Conservation (phyloP, 768 basidiomycete genomes). For the Pulveroboletus sp. region DNA sequence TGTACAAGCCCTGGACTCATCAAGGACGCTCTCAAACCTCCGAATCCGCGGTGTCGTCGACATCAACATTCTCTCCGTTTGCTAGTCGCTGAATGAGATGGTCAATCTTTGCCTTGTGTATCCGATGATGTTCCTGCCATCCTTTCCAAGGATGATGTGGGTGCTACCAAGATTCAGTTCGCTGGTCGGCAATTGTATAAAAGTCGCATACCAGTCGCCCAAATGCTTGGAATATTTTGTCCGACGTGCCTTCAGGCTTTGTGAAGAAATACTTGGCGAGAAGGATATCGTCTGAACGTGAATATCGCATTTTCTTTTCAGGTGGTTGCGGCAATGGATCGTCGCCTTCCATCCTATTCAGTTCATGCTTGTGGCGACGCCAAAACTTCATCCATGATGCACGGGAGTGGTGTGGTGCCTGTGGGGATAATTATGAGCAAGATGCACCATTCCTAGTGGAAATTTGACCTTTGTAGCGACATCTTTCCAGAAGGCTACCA, state of each 20-base stretch:
- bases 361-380: slow-evolving; percentile 83
- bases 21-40: slow-evolving; percentile 20
- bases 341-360: slow-evolving; percentile 61
- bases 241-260: slow-evolving; percentile 78
- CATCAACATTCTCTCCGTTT: slow-evolving; percentile 54
- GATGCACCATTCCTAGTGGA: background rate
- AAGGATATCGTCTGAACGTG: slow-evolving; percentile 72
- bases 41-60: slow-evolving; percentile 26
- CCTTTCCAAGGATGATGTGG: slow-evolving; percentile 93
- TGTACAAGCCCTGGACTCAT: slow-evolving; percentile 3
- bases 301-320: slow-evolving; percentile 88
- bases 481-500: slow-evolving; percentile 81
- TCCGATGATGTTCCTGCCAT: slow-evolving; percentile 90
- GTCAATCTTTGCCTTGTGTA: slow-evolving; percentile 85
- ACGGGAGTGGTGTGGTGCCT: slow-evolving; percentile 88
- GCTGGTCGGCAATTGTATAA: background rate
- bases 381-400: slow-evolving; percentile 96
- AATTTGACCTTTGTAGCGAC: slow-evolving; percentile 59
- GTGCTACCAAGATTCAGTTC: slow-evolving; percentile 45
- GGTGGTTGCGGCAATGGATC: slow-evolving; percentile 73
- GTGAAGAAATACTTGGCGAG: slow-evolving; percentile 72
- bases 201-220: slow-evolving; percentile 54
- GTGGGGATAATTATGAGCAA: slow-evolving; percentile 4
- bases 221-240: slow-evolving; percentile 82
- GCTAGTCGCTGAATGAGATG: slow-evolving; percentile 64